phyloP scores from a whole-genome alignment of 768 basidiomycete genomes.

The Suillus weaverae region DNA sequence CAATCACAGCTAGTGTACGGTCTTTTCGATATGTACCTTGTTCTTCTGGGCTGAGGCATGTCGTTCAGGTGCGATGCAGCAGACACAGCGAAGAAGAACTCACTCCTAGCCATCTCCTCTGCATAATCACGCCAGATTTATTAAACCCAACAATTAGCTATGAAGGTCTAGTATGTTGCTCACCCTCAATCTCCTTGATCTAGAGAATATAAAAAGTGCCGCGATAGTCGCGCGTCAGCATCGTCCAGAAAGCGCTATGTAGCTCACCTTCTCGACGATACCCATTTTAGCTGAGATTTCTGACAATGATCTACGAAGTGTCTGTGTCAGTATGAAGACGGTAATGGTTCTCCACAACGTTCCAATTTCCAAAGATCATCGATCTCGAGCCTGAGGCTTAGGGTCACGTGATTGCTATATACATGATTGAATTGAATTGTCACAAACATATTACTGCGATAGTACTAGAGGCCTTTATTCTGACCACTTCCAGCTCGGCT shows the following conservation, averaged over 20 bases:
- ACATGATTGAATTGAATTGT: background rate
- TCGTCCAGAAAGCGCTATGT: slow-evolving; percentile 6
- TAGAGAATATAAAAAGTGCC: slow-evolving; percentile 29
- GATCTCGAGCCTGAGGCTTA: background rate
- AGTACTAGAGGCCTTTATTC: background rate
- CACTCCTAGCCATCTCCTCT: slow-evolving; percentile 99
- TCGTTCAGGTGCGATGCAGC: slow-evolving; percentile 5
- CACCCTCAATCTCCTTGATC: slow-evolving; percentile 97
- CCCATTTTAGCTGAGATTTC: slow-evolving; percentile 63
- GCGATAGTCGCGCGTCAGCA: slow-evolving; percentile 8
- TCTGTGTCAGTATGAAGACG: background rate
- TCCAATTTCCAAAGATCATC: background rate
- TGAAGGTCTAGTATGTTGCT: slow-evolving; percentile 28
- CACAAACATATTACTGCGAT: background rate
- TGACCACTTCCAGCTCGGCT: background rate
- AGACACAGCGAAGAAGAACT: slow-evolving; percentile 32
- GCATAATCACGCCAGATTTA: background rate
- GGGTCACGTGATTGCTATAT: slow-evolving; percentile 1
- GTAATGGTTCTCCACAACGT: background rate
- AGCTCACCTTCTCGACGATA: slow-evolving; percentile 83
- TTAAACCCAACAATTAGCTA: slow-evolving; percentile 1
- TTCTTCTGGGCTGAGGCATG: slow-evolving; percentile 82
- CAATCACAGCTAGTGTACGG: slow-evolving; percentile 6
- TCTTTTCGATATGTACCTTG: slow-evolving; percentile 54
- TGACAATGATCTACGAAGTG: background rate